These are phyloP conservation scores for Dalbergia oliveri DNA, from an alignment of 306 rosid genomes.

Conservation along the genomic window DNA sequence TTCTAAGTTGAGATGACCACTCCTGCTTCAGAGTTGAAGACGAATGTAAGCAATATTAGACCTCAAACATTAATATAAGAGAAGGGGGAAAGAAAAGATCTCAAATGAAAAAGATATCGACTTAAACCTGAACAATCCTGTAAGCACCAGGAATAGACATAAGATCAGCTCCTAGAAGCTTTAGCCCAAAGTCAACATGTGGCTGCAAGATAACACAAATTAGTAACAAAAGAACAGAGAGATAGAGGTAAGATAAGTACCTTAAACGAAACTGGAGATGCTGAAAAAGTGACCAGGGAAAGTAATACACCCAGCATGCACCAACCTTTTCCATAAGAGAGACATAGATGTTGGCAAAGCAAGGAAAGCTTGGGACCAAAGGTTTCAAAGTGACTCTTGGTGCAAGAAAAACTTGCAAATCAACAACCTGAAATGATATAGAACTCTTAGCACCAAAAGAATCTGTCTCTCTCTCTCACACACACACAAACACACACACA, in stretches of 20 bases:
- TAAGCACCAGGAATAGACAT: constrained; percentile 95
- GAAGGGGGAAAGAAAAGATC: background rate
- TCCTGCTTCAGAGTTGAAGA: constrained; percentile 20
- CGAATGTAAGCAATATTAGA: constrained; percentile 29
- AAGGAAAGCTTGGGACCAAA: constrained; percentile 97
- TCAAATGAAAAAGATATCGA: background rate
- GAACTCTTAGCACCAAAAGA: constrained; percentile 39
- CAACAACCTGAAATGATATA: constrained; percentile 67
- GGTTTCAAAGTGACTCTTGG: constrained; percentile 95
- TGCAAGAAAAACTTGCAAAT: constrained; percentile 78
- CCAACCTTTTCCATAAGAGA: constrained; percentile 97
- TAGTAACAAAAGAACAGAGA: constrained; percentile 1
- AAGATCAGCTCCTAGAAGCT: constrained; percentile 84
- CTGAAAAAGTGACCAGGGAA: background rate
- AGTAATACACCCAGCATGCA: constrained; percentile 36
- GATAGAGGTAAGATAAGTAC: constrained; percentile 15
- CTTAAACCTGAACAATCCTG: constrained; percentile 80
- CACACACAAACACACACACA: constrained; percentile 20
- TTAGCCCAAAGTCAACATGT: constrained; percentile 92
- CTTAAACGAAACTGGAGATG: constrained; percentile 9
- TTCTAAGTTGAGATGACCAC: constrained; percentile 14
- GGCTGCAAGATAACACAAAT: constrained; percentile 64
- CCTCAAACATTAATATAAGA: constrained; percentile 24
- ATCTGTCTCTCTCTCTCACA: background rate
- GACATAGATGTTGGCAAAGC: constrained; percentile 81